A percentile compares a stretch with the other conserved stretches of the same genome.
Conservation (phyloP, 1,139 yeast species). For the Yamadazyma siamensis region DNA sequence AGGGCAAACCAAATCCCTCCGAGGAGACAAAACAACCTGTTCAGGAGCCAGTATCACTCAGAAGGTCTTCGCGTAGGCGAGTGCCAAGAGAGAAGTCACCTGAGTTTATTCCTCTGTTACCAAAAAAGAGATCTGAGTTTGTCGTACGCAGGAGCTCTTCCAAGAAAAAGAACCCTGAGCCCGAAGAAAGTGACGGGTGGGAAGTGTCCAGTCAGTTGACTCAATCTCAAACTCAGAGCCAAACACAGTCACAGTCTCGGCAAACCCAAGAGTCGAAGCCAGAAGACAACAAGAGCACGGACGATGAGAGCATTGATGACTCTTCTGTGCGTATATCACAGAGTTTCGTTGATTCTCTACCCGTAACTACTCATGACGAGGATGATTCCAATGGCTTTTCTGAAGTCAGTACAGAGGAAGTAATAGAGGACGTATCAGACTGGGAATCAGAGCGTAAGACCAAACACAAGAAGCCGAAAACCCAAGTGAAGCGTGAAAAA, state of each 20-base stretch:
- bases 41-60: not conserved
- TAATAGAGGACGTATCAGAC: not conserved
- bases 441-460: not conserved
- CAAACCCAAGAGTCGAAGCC: too few species aligned
- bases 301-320: too few species aligned
- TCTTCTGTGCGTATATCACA: too few species aligned
- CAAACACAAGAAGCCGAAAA: not conserved
- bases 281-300: too few species aligned
- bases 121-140: not conserved
- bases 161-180: not conserved
- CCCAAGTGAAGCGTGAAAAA: not conserved
- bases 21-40: not conserved
- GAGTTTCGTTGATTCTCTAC: too few species aligned
- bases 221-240: not conserved
- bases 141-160: too few species aligned
- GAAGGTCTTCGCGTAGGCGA: not conserved
- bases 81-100: not conserved
- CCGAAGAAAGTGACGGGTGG: too few species aligned
- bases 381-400: too few species aligned
- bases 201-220: too few species aligned
- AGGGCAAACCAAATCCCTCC: not conserved
- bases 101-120: conserved; percentile 2
- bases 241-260: too few species aligned
- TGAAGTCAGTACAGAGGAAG: too few species aligned
- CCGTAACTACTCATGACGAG: too few species aligned